Percentiles rank a stretch among this genome's conserved stretches.
These are phyloP conservation scores for Leccinum incarnatum DNA, from an alignment of 768 basidiomycete species.

Conservation along the genomic window DNA sequence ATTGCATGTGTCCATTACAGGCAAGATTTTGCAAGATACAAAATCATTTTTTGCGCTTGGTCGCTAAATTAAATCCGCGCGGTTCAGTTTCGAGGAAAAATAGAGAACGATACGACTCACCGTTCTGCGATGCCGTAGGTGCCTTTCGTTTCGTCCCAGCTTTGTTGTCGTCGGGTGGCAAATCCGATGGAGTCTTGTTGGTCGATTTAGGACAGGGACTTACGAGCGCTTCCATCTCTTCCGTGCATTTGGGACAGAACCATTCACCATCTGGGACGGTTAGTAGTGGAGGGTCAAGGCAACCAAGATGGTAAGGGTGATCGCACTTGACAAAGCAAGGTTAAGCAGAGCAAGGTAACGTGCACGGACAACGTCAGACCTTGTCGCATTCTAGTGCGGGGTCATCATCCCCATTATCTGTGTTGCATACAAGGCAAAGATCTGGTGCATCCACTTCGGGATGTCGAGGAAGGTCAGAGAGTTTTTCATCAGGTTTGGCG, in stretches of 20 bases:
- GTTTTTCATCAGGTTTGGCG: slow-evolving; percentile 68
- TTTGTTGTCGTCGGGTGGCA: slow-evolving; percentile 20
- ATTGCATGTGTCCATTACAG: neutral
- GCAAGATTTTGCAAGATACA: neutral
- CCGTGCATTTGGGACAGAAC: slow-evolving; percentile 80
- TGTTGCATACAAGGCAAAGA: slow-evolving; percentile 67
- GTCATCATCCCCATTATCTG: slow-evolving; percentile 70
- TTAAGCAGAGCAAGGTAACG: slow-evolving; percentile 1
- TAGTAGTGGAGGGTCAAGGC: slow-evolving; percentile 73
- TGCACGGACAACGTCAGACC: slow-evolving; percentile 38
- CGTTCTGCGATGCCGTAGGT: slow-evolving; percentile 33
- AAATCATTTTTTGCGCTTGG: slow-evolving; percentile 40
- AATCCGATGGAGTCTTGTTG: slow-evolving; percentile 15
- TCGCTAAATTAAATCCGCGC: slow-evolving; percentile 20
- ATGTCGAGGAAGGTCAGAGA: slow-evolving; percentile 77
- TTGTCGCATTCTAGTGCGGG: slow-evolving; percentile 88
- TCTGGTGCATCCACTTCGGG: slow-evolving; percentile 73
- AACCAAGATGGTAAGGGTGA: slow-evolving; percentile 79
- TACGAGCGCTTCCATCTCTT: slow-evolving; percentile 50
- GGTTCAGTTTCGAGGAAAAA: neutral
- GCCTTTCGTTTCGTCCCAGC: slow-evolving; percentile 47
- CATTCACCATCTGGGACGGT: slow-evolving; percentile 87
- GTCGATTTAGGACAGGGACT: slow-evolving; percentile 12
- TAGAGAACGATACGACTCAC: slow-evolving; percentile 27
- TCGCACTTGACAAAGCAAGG: slow-evolving; percentile 62